phyloP scores from a whole-genome alignment of 495 filamentous ascomycete genomes.

The Penicillium salamii region DNA sequence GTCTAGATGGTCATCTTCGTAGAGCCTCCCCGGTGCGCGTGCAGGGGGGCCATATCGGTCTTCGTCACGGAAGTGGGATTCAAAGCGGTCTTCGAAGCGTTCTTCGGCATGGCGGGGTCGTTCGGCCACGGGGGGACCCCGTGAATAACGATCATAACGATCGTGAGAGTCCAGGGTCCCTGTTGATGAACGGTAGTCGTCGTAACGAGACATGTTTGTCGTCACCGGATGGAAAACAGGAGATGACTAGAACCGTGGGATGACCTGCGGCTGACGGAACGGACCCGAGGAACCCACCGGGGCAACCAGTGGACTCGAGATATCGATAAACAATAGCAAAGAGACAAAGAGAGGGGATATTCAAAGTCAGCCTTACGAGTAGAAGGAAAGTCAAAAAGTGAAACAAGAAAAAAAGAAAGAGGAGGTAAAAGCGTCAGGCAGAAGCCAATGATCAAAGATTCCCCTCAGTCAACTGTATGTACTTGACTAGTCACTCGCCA shows the following conservation, averaged over 20 bases:
- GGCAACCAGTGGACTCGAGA: no score
- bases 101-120: constrained; percentile 46
- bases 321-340: no score
- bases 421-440: constrained; percentile 10
- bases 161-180: constrained; percentile 43
- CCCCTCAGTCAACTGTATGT: no score
- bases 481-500: neutral
- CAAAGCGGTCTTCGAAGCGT: constrained; percentile 54
- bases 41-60: constrained; percentile 55
- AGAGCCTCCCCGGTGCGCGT: constrained; percentile 44
- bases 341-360: constrained; percentile 1
- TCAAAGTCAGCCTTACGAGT: constrained; percentile 2
- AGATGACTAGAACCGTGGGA: constrained; percentile 26
- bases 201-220: constrained; percentile 45
- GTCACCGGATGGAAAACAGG: constrained; percentile 11
- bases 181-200: constrained; percentile 44
- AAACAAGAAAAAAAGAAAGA: neutral
- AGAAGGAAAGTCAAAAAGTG: neutral
- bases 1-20: constrained; percentile 52
- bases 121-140: constrained; percentile 42
- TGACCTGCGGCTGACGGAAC: neutral
- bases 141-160: constrained; percentile 42
- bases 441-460: constrained; percentile 18
- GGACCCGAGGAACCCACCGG: constrained; percentile 1
- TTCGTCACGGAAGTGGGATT: constrained; percentile 51